phyloP scores from a whole-genome alignment of 2,329 filamentous ascomycete species.

The Sclerotinia minor region DNA sequence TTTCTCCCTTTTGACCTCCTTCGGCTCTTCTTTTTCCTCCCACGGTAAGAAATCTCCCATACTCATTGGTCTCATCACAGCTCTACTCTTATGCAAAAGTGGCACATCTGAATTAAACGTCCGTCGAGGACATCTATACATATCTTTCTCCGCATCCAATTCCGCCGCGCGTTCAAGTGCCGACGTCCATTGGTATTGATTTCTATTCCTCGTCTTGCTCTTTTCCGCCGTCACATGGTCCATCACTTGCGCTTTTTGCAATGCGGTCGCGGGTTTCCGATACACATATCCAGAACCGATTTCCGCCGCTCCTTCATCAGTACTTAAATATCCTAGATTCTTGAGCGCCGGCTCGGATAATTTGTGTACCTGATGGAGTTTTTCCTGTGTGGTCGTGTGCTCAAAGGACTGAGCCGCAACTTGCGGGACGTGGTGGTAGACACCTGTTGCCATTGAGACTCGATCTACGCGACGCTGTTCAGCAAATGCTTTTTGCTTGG shows the following conservation, averaged over 20 bases:
- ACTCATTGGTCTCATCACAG: constrained; percentile 30
- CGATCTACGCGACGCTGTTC: constrained; percentile 31
- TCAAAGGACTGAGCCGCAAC: constrained; percentile 57
- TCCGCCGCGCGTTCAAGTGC: constrained; percentile 45
- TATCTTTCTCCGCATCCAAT: constrained; percentile 35
- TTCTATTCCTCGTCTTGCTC: constrained; percentile 44
- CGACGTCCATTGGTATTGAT: constrained; percentile 48
- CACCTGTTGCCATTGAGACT: constrained; percentile 28
- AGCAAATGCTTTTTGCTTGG: constrained; percentile 50
- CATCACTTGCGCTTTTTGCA: constrained; percentile 32
- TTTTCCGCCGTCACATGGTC: constrained; percentile 43
- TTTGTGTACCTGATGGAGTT: constrained; percentile 47
- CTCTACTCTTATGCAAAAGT: constrained; percentile 13
- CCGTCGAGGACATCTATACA: constrained; percentile 39
- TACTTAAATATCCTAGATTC: constrained; percentile 43
- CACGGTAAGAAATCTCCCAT: constrained; percentile 33
- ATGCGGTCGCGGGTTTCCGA: constrained; percentile 25
- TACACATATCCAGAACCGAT: neutral
- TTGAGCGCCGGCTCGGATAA: constrained; percentile 48
- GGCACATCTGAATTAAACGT: constrained; percentile 38
- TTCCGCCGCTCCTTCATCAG: constrained; percentile 30
- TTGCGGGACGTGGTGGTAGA: constrained; percentile 54
- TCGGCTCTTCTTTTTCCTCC: constrained; percentile 29
- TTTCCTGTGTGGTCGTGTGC: constrained; percentile 52
- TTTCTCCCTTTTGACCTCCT: constrained; percentile 14